phyloP scores from a whole-genome alignment of 2,329 filamentous ascomycete species.

The Colletotrichum lentis region DNA sequence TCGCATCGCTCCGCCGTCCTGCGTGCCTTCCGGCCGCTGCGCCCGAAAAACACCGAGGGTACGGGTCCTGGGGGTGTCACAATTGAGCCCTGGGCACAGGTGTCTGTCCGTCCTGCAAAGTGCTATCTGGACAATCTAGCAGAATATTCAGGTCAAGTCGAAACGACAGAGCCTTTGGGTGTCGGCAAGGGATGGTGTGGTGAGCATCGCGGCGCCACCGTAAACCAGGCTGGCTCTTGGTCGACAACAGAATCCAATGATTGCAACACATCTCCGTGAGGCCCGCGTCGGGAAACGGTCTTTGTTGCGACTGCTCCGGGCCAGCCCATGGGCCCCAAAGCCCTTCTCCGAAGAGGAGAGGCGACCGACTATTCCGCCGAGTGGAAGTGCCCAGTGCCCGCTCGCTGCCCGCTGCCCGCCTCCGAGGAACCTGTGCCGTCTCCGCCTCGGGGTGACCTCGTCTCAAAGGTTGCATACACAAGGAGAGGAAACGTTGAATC shows the following conservation, averaged over 20 bases:
- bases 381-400: too few species aligned
- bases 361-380: too few species aligned
- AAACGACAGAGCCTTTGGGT: neutral
- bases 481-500: neutral
- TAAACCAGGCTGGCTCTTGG: neutral
- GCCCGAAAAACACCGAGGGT: slow-evolving; percentile 32
- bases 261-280: neutral
- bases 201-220: neutral
- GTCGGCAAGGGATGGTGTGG: neutral
- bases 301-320: neutral
- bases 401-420: too few species aligned
- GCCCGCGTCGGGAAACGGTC: neutral
- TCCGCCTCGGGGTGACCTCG: too few species aligned
- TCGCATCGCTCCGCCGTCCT: slow-evolving; percentile 28
- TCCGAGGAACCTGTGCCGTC: too few species aligned
- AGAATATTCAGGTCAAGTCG: neutral
- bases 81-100: slow-evolving; percentile 18
- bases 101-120: neutral
- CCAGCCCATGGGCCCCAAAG: too few species aligned
- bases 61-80: slow-evolving; percentile 13
- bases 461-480: neutral
- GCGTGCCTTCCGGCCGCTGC: slow-evolving; percentile 12
- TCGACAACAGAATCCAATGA: neutral
- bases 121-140: neutral
- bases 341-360: too few species aligned